Evolutionary conservation across 441 rosid species (phyloP), one percentile per base, ranked within the genome.

Genomic region (Bocquillonia castaneifolia): DNA sequence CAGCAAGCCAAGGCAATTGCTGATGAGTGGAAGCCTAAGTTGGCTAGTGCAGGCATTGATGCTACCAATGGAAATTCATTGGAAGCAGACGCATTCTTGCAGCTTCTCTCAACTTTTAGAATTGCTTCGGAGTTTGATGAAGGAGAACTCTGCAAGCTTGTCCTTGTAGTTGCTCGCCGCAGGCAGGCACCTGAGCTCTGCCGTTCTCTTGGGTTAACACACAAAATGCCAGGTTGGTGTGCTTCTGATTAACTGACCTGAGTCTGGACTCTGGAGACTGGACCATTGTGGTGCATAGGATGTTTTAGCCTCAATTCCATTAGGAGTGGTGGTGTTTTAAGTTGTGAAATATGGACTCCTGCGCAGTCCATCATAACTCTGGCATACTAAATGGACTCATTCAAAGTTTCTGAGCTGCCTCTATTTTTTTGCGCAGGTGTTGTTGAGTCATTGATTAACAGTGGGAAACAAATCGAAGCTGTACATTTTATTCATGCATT

Each of bases 11-110:
- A 87, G 84, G 79, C 78, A 68, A 86, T 89, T 79, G 97, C 97
- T 55, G 77, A 76, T 71, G 86, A 84, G 74, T 93, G 98, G 98
- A 90, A 86, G 81, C 96, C 92, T 28, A 77, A 79, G 79, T 85
- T 92, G 77, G 88, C 80, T 80, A 71, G 71, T 70, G 85, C 84
- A 45, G 97, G 82, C 67, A 71, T 77, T 76, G 93, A 83, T 78
- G 87, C 84, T 65, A 83, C 90, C 87, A 89, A 88, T 81, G 98
- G 96, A 63, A 89, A 86, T 67, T 89, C 97, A 36, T 84, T 93
- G 88, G 97, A 93, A 86, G 98, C 96, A 61, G 92, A 89, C 74
- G 92, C 96, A 45, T 93, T 91, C 76, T 80, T 93, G 80, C 97
- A 93, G 75, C 94, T 93, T 63, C 83, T 93, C 40, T 85, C 91